Conservation (phyloP, 163 green algal genomes). For the Scenedesmus sp. region DNA sequence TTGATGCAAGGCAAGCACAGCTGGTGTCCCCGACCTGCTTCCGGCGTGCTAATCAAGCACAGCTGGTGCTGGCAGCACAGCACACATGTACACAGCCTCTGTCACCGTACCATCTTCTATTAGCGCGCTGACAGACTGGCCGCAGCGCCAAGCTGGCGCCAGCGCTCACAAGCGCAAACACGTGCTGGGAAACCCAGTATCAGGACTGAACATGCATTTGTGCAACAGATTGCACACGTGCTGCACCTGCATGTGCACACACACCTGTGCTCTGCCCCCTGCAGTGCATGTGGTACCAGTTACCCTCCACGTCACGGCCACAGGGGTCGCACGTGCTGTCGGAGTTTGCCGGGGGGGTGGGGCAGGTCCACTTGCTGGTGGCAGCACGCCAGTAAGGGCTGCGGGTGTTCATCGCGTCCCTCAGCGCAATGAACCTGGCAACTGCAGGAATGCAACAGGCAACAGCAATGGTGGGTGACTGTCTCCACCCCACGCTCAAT, state of each 20-base stretch:
- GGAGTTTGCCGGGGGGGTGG: slow-evolving; percentile 29
- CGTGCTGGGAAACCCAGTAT: no score
- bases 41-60: no score
- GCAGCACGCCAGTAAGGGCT: slow-evolving; percentile 33
- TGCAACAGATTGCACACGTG: no score
- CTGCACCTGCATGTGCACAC: not conserved
- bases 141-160: no score
- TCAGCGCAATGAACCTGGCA: not conserved
- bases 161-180: no score
- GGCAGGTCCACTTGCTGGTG: slow-evolving; percentile 35
- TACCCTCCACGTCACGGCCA: slow-evolving; percentile 41
- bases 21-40: no score
- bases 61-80: no score
- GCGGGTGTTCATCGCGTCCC: slow-evolving; percentile 13
- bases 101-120: no score
- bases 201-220: not conserved
- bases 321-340: slow-evolving; percentile 45
- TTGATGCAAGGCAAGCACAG: no score
- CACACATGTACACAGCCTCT: no score
- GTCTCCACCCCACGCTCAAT: not conserved
- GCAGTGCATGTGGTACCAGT: slow-evolving; percentile 74
- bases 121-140: no score
- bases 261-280: slow-evolving; percentile 57
- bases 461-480: not conserved
- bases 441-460: slow-evolving; percentile 22